Conservation (phyloP, 257 asterid species). For the Gentiana macrophylla region DNA sequence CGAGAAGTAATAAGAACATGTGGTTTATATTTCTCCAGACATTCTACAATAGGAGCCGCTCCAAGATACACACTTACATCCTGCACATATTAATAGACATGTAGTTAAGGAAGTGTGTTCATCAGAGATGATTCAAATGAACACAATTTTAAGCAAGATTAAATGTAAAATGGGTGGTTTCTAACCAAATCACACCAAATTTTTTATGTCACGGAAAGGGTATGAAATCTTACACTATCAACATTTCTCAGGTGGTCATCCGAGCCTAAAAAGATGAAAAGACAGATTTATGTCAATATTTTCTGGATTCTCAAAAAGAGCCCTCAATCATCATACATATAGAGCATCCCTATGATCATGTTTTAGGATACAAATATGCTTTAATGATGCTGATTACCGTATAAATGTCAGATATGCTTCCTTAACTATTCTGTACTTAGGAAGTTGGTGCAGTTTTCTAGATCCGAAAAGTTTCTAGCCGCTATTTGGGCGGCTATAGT, state of each 20-base stretch:
- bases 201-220: conserved; percentile 11
- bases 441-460: too few species aligned
- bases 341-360: neutral
- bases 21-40: conserved; percentile 66
- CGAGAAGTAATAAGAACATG: conserved; percentile 87
- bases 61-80: conserved; percentile 87
- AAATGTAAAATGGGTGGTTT: too few species aligned
- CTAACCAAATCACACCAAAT: too few species aligned
- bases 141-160: neutral
- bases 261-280: conserved; percentile 39
- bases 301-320: neutral
- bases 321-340: neutral
- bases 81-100: conserved; percentile 27
- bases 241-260: conserved; percentile 37
- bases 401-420: too few species aligned
- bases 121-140: neutral
- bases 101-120: conserved; percentile 1
- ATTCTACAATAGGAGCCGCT: conserved; percentile 91
- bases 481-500: too few species aligned
- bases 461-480: too few species aligned
- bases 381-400: too few species aligned
- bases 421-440: too few species aligned
- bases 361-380: neutral
- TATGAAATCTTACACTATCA: conserved; percentile 65
- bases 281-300: neutral